Percentiles rank a stretch among this genome's conserved stretches.
Evolutionary conservation across 2,329 filamentous ascomycete species (phyloP).

Genomic region (Microcyclosporella mali): DNA sequence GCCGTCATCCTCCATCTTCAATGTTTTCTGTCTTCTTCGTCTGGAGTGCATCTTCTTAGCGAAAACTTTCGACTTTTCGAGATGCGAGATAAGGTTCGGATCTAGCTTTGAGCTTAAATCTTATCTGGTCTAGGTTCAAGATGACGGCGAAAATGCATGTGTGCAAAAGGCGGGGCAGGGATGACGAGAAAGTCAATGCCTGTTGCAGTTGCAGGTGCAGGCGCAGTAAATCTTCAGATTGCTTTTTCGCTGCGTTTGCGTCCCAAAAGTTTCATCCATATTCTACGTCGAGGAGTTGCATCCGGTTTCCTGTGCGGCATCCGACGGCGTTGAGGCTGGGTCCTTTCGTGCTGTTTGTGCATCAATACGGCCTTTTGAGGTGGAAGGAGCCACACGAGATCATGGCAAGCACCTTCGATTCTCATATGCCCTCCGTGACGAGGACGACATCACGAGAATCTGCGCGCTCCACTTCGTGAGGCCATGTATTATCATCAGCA

Average conservation of each 20-base stretch:
- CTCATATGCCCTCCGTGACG: conserved; percentile 17
- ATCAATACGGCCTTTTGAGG: too few species aligned
- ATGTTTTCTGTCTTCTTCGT: neutral
- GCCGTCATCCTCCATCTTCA: conserved; percentile 11
- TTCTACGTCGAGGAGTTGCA: too few species aligned
- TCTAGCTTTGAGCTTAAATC: neutral
- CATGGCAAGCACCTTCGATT: neutral
- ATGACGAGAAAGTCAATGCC: neutral
- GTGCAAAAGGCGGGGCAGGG: too few species aligned
- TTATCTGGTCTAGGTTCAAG: neutral
- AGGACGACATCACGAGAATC: conserved; percentile 30
- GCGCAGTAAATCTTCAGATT: too few species aligned
- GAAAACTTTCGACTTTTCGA: neutral
- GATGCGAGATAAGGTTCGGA: neutral
- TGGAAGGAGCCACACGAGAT: too few species aligned
- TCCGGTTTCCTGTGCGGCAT: too few species aligned
- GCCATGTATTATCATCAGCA: conserved; percentile 43
- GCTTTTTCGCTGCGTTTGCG: too few species aligned
- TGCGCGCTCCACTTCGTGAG: conserved; percentile 23
- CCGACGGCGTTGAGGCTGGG: too few species aligned
- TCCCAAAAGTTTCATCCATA: too few species aligned
- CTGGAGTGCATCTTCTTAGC: neutral
- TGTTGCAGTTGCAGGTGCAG: too few species aligned
- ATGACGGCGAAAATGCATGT: too few species aligned
- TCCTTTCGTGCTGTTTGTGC: too few species aligned